Evolutionary conservation across 176 grass and related monocot species (phyloP), one percentile per base, ranked within the genome.

Genomic region (Metroxylon sagu): DNA sequence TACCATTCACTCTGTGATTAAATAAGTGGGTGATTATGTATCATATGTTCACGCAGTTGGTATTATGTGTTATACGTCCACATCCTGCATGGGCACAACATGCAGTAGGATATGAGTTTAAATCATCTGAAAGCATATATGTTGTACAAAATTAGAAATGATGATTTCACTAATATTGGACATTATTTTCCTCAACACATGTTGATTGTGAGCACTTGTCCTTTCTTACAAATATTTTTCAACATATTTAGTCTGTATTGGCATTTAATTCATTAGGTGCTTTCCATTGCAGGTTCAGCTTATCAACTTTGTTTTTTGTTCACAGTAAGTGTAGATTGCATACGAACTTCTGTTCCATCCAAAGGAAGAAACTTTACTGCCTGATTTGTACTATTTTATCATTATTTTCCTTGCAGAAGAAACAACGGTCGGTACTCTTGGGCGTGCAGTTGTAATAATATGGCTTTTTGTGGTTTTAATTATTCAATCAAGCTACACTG

Each of bases 401-500:
- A n/a, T 28, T 54, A 8, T 77, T 52, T 64, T 39, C 62, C 25
- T 74, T 8, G 29, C 83, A 97, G 93, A 65, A 83, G 84, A 97
- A 75, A 85, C 80, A 30, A 88, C 87, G 16, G 62, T 87, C 70
- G 85, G 87, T 62, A 85, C 83, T 49, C 66, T 97, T 53, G 87
- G 93, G 61, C 87, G 93, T 5, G 84, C 59, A 16, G 76, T 97
- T n/a, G 43, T 97, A 67, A 73, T 97, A 78, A 97, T 97, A 83
- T 97, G 93, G 92, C 59, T 97, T 4, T 91, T 91, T 70, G 87
- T 97, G 62, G 93, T 97, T 75, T 77, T 97, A 64, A 97, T 97
- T 29, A 97, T 97, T 71, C 87, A 91, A 59, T 88, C 84, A 6
- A 97, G 93, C 72, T 97, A 97, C 54, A 97, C 93, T 4, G 93